Evolutionary conservation across 2,329 filamentous ascomycete genomes (phyloP), one percentile per base, ranked within the genome.

Genomic region (Botryotinia narcissicola): DNA sequence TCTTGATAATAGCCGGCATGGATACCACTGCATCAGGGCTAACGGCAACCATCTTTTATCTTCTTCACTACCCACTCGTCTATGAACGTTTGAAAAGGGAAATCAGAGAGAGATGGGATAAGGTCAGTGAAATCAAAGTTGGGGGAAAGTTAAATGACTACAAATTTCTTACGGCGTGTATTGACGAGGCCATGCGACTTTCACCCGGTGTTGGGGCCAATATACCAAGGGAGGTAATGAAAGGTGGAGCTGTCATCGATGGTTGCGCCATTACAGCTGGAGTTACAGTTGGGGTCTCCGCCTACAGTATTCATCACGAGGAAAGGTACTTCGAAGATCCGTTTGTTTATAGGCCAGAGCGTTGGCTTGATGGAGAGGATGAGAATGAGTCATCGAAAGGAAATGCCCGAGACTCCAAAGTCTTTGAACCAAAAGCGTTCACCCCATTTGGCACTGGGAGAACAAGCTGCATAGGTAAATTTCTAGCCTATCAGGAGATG

Each of bases 271-370:
- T 83, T 59, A 81, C 84, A 0, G 80, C 79, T 25, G 85, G 84
- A 7, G 82, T 82, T 22, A 81, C 84, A 64, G 82, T 83, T 42
- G 84, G 84, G 0, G 83, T 83, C 14, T 82, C 83, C 0, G 80
- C 81, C 20, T 86, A 85, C 78, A 63, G 69, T 60, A 25, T 70
- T 60, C 51, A 70, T 44, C 67, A 70, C 29, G 7, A 60, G 6
- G 51, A 70, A 18, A 35, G 22, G 60, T 70, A 60, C 18, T 70
- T 70, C 25, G 20, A 40, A 42, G 9, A 44, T 16, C 25, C 67
- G 18, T 60, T 60, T 5, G 14, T 32, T 18, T 70, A 42, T 35
- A 12, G 1, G n/a, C 37, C 51, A 9, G 54, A 22, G 20, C 51
- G 68, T 14, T 70, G 68, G 37, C 68, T 46, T 16, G 22, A 61